Conservation (phyloP, 2,329 filamentous ascomycete genomes). For the Leptographium radiaticola region DNA sequence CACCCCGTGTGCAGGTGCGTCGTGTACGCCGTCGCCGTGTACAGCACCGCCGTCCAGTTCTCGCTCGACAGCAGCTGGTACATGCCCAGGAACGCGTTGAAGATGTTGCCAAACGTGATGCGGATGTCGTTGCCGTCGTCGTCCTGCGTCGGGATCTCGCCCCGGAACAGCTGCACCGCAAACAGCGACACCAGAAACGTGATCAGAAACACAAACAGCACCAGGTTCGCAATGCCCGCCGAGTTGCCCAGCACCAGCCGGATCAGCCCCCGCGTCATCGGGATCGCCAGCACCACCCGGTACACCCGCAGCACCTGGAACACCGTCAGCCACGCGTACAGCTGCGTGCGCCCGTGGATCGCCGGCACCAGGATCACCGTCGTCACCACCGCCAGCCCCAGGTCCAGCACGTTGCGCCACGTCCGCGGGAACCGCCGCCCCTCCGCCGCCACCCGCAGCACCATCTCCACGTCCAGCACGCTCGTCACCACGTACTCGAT, state of each 20-base stretch:
- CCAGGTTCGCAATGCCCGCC: slow-evolving; percentile 82
- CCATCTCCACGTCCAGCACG: slow-evolving; percentile 68
- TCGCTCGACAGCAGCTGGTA: slow-evolving; percentile 94
- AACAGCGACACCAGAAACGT: slow-evolving; percentile 92
- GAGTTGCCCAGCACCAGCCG: slow-evolving; percentile 81
- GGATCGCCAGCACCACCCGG: slow-evolving; percentile 77
- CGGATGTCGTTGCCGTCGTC: slow-evolving; percentile 46
- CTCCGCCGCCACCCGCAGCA: slow-evolving; percentile 62
- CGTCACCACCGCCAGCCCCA: slow-evolving; percentile 68
- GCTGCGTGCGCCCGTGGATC: slow-evolving; percentile 56
- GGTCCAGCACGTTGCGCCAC: slow-evolving; percentile 66
- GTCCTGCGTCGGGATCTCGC: slow-evolving; percentile 59
- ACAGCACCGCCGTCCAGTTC: slow-evolving; percentile 85
- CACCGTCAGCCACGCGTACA: slow-evolving; percentile 78
- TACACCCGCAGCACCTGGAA: slow-evolving; percentile 93
- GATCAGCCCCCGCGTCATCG: slow-evolving; percentile 78
- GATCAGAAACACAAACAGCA: slow-evolving; percentile 91
- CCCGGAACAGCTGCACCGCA: slow-evolving; percentile 82
- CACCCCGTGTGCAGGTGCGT: slow-evolving; percentile 59
- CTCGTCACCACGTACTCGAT: slow-evolving; percentile 68
- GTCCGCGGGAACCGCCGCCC: slow-evolving; percentile 69
- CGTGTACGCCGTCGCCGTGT: slow-evolving; percentile 62
- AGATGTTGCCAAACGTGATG: slow-evolving; percentile 80
- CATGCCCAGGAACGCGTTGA: slow-evolving; percentile 94
- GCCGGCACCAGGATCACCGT: slow-evolving; percentile 73